Evolutionary conservation across 2,329 filamentous ascomycete species (phyloP).

Genomic region (Botrytis elliptica): DNA sequence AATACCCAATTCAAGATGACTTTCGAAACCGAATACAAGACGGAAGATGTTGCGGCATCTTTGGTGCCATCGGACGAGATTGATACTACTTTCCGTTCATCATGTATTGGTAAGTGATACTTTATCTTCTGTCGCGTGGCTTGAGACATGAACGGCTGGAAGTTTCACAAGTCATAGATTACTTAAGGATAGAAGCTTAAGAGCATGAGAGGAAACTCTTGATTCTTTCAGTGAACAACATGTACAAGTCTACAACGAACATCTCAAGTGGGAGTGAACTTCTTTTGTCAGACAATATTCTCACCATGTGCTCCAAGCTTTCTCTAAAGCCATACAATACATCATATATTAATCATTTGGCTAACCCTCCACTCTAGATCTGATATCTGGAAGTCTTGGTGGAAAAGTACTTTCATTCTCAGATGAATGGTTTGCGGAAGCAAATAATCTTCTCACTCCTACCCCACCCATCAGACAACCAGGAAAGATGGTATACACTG

Average conservation of each 20-base stretch:
- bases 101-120: constrained; percentile 54
- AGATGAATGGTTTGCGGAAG: constrained; percentile 68
- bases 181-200: not conserved
- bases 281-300: not conserved
- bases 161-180: not conserved
- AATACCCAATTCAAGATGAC: constrained; percentile 30
- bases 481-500: constrained; percentile 67
- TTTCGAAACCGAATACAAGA: constrained; percentile 51
- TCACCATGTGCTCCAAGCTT: not conserved
- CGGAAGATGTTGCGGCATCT: constrained; percentile 54
- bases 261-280: not conserved
- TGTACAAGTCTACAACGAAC: not conserved
- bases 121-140: not conserved
- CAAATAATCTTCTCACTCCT: constrained; percentile 62
- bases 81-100: constrained; percentile 60
- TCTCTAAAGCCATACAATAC: not conserved
- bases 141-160: not conserved
- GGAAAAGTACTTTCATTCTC: constrained; percentile 65
- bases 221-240: not conserved
- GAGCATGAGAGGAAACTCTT: not conserved
- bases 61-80: constrained; percentile 54
- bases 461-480: constrained; percentile 60
- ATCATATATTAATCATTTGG: not conserved
- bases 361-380: constrained; percentile 46
- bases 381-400: constrained; percentile 60